Base-by-base conservation (phyloP, 1,284 basidiomycete species). In the Afroboletus lepidellus region DNA sequence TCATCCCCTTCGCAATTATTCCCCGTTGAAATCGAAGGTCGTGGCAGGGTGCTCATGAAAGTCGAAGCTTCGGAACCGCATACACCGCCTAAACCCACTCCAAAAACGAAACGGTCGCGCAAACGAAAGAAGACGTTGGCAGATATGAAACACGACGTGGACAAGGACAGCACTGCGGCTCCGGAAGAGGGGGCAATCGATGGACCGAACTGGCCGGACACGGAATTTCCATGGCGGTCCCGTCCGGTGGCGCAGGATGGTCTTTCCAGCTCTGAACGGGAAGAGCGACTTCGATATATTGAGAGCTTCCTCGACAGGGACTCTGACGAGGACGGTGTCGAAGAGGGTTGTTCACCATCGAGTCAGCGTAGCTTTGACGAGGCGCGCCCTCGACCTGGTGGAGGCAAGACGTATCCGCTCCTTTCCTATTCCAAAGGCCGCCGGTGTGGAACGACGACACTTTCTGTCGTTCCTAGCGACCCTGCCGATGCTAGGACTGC, bases 191-290 rank as follows among this genome's bases (percentile, higher is more conserved):
- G 42, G 11, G 27, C 42, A 13, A 15, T 57, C 11, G 66, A 77
- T 24, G 76, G 69, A 50, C 85, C 87, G 9, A 84, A 87, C 63
- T 92, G 89, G 89, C 81, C 84, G 8, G 89, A 92, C 60, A 58
- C 73, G 13, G 80, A 82, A 62, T 89, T 90, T 60, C 89, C 89
- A 16, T 92, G 89, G 89, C 75, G 77, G 46, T 62, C 84, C 57
- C 74, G 83, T 47, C 72, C 69, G 18, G 76, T 80, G 56, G 79
- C 85, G 64, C 74, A 78, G 36, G 70, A 72, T 18, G 78, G 81
- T 39, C 58, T 73, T 44, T 72, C 74, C 24, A 78, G 75, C 59
- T 73, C 75, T 43, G 77, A 83, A 60, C 75, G 81, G 59, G 78
- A 78, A 56, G 81, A 86, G 60, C 76, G 81, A 46, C 55, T 66